Percentiles rank a stretch among this genome's conserved stretches.
phyloP scores from a whole-genome alignment of 2,329 filamentous ascomycete genomes.

The Thermochaetoides dissita region DNA sequence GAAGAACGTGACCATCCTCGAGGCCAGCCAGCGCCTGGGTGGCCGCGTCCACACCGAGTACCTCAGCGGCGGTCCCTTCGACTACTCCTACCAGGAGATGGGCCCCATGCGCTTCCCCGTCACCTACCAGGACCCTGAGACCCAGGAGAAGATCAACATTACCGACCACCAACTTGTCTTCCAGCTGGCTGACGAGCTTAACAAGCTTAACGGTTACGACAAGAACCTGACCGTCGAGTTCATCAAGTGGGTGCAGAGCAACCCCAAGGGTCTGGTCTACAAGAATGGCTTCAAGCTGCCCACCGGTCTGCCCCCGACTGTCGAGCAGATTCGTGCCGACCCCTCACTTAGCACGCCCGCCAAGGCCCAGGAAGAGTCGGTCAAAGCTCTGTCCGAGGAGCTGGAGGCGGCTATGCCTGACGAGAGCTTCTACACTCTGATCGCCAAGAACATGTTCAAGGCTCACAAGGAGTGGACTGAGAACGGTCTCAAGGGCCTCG shows the following conservation, averaged over 20 bases:
- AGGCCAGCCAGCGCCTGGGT: slow-evolving; percentile 45
- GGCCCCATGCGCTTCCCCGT: slow-evolving; percentile 53
- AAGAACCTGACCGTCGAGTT: slow-evolving; percentile 40
- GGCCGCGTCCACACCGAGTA: slow-evolving; percentile 52
- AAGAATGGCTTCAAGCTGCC: slow-evolving; percentile 8
- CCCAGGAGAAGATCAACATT: slow-evolving; percentile 44
- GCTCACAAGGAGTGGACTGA: slow-evolving; percentile 28
- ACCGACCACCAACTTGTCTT: slow-evolving; percentile 52
- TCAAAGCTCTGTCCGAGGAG: slow-evolving; percentile 22
- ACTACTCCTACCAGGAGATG: slow-evolving; percentile 54
- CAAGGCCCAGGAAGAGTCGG: slow-evolving; percentile 21
- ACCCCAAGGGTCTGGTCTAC: slow-evolving; percentile 34
- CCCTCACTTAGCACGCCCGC: slow-evolving; percentile 23
- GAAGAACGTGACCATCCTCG: slow-evolving; percentile 46
- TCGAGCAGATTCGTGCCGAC: slow-evolving; percentile 32
- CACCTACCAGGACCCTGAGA: slow-evolving; percentile 28
- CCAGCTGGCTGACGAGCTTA: slow-evolving; percentile 46
- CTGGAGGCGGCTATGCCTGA: slow-evolving; percentile 23
- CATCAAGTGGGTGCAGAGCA: slow-evolving; percentile 47
- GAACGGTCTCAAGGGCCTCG: slow-evolving; percentile 26
- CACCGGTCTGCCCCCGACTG: slow-evolving; percentile 39
- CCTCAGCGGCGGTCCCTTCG: slow-evolving; percentile 40
- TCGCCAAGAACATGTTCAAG: slow-evolving; percentile 30
- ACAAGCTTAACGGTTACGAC: slow-evolving; percentile 41
- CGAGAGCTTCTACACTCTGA: slow-evolving; percentile 22